Percentiles rank a stretch among this genome's conserved stretches.
phyloP scores from a whole-genome alignment of 2,329 filamentous ascomycete genomes.

The Cercospora sp. region DNA sequence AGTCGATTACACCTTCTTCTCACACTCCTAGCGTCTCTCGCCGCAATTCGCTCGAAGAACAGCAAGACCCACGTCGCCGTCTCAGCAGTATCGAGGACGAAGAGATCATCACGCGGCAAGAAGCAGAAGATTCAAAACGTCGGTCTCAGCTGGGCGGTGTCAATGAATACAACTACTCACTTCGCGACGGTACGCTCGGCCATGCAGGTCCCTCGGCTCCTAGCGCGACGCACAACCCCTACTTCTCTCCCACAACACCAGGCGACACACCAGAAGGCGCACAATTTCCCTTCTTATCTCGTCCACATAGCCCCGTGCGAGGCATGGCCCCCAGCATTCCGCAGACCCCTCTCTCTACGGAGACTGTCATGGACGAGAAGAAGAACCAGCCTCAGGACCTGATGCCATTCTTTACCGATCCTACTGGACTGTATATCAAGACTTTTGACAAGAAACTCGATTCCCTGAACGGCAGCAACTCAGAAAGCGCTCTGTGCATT shows the following conservation, averaged over 20 bases:
- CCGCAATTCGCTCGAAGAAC: slow-evolving; percentile 33
- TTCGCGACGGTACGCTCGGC: slow-evolving; percentile 33
- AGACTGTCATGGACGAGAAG: slow-evolving; percentile 61
- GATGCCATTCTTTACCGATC: slow-evolving; percentile 67
- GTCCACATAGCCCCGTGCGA: slow-evolving; percentile 33
- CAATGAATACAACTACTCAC: slow-evolving; percentile 35
- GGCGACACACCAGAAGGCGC: slow-evolving; percentile 27
- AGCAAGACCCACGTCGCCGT: slow-evolving; percentile 21
- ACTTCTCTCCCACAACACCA: slow-evolving; percentile 29
- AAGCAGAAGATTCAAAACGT: slow-evolving; percentile 38
- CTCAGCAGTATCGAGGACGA: slow-evolving; percentile 37
- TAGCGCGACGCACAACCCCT: slow-evolving; percentile 25
- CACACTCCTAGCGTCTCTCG: slow-evolving; percentile 24
- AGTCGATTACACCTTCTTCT: slow-evolving; percentile 16
- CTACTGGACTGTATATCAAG: slow-evolving; percentile 61
- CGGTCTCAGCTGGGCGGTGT: slow-evolving; percentile 31
- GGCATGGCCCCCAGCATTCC: slow-evolving; percentile 29
- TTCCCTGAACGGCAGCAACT: slow-evolving; percentile 57
- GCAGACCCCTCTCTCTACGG: slow-evolving; percentile 51
- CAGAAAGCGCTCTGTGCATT: slow-evolving; percentile 61
- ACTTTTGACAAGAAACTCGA: slow-evolving; percentile 61
- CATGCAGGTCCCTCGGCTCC: slow-evolving; percentile 21
- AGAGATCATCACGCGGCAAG: slow-evolving; percentile 36
- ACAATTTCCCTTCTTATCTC: slow-evolving; percentile 34
- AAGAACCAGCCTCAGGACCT: slow-evolving; percentile 65